A percentile compares a stretch with the other conserved stretches of the same genome.
These are phyloP conservation scores for Aschersonia sp. DNA, from an alignment of 2,329 filamentous ascomycete genomes.

Conservation along the genomic window DNA sequence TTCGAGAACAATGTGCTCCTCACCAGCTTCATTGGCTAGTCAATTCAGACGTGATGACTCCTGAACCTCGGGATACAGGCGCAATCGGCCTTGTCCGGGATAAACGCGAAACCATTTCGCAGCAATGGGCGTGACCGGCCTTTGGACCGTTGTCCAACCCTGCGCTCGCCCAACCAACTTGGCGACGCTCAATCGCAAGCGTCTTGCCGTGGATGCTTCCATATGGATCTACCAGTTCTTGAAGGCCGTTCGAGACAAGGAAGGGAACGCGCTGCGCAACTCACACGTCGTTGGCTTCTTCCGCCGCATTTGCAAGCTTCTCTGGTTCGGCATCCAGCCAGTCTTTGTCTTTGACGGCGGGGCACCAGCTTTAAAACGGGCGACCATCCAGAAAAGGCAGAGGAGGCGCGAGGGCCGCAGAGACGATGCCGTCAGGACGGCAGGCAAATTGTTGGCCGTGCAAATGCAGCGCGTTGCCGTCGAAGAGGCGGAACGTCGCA, in stretches of 20 bases:
- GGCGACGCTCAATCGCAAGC: constrained; percentile 89
- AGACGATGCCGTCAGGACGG: constrained; percentile 86
- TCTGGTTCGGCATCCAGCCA: constrained; percentile 91
- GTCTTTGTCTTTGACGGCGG: constrained; percentile 98
- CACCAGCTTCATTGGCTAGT: too few species aligned
- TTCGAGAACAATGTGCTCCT: too few species aligned
- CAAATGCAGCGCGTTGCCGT: constrained; percentile 89
- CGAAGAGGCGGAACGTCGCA: constrained; percentile 61
- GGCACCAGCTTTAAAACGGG: constrained; percentile 77
- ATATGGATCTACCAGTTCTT: constrained; percentile 99
- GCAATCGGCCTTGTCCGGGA: too few species aligned
- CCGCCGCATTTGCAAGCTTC: constrained; percentile 89
- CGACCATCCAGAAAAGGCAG: constrained; percentile 73
- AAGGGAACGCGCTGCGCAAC: constrained; percentile 91
- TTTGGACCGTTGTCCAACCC: constrained; percentile 92
- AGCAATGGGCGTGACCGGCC: constrained; percentile 92
- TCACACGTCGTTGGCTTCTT: constrained; percentile 97
- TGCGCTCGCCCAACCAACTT: constrained; percentile 93
- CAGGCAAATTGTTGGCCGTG: constrained; percentile 78
- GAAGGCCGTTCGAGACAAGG: constrained; percentile 96
- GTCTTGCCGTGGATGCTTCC: constrained; percentile 90
- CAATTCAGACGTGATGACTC: neutral
- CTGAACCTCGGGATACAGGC: neutral
- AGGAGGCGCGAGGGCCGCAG: constrained; percentile 71
- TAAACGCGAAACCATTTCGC: neutral